These are phyloP conservation scores for Phlebopus sp. DNA, from an alignment of 1,284 basidiomycete genomes.

Conservation along the genomic window DNA sequence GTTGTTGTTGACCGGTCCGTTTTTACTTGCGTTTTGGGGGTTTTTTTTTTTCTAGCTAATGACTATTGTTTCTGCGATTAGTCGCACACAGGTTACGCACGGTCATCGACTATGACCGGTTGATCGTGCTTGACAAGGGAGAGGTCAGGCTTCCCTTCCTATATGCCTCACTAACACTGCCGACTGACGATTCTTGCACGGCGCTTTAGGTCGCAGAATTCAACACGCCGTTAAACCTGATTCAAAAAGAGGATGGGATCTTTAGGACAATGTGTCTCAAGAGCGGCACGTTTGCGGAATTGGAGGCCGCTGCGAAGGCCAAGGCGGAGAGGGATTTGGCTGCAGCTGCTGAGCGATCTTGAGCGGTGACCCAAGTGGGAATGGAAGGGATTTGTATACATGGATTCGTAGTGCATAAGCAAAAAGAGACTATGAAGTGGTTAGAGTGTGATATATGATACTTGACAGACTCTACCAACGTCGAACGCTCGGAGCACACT, in stretches of 20 bases:
- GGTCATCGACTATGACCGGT: slow-evolving; percentile 61
- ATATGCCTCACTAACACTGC: no score
- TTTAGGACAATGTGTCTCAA: slow-evolving; percentile 82
- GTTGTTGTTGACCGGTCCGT: slow-evolving; percentile 48
- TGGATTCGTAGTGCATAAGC: no score
- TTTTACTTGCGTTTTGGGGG: slow-evolving; percentile 12
- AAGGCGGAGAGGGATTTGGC: slow-evolving; percentile 35
- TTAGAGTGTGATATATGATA: no score
- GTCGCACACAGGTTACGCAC: slow-evolving; percentile 56
- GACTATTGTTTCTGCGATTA: slow-evolving; percentile 10
- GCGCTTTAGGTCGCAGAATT: slow-evolving; percentile 76
- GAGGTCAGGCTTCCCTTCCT: slow-evolving; percentile 19
- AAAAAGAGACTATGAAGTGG: no score
- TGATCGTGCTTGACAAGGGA: slow-evolving; percentile 71
- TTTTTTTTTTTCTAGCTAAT: slow-evolving; percentile 2
- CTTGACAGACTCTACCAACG: no score
- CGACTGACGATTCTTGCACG: no score
- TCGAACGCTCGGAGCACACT: no score
- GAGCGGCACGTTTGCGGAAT: slow-evolving; percentile 73
- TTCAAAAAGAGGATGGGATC: slow-evolving; percentile 69
- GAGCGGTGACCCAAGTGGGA: no score
- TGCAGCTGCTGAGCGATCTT: no score
- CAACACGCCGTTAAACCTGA: slow-evolving; percentile 78
- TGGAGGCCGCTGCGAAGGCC: slow-evolving; percentile 58
- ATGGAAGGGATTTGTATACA: slow-evolving; percentile 12